These are phyloP conservation scores for Oxyria digyna DNA, from an alignment of 148 eudicot genomes.

Conservation along the genomic window DNA sequence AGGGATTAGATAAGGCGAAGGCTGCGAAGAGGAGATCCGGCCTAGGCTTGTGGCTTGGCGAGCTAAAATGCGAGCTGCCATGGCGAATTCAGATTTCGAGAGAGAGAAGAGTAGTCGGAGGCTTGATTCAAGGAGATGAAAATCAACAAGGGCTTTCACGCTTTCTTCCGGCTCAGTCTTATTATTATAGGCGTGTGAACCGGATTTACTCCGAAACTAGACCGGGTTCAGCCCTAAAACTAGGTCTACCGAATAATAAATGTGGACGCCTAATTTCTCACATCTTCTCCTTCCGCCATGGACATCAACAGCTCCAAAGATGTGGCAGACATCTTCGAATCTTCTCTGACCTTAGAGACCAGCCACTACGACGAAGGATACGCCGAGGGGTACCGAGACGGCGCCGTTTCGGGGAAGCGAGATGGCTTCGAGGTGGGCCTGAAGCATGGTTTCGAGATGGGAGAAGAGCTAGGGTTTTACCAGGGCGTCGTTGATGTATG, in stretches of 20 bases:
- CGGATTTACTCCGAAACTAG: too few relatives aligned
- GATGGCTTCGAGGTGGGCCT: constrained; percentile 73
- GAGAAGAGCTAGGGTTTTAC: constrained; percentile 78
- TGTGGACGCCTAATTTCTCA: too few relatives aligned
- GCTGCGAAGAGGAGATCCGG: constrained; percentile 14
- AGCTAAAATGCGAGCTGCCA: constrained; percentile 26
- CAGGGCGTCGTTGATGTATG: constrained; percentile 58
- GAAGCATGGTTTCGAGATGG: constrained; percentile 51
- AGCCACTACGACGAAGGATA: constrained; percentile 54
- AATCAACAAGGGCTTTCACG: neutral
- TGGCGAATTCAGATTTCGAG: constrained; percentile 10
- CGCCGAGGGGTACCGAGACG: constrained; percentile 55
- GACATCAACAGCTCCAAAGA: neutral
- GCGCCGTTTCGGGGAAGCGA: constrained; percentile 35
- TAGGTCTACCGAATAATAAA: too few relatives aligned
- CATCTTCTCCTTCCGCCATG: too few relatives aligned
- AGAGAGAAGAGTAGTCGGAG: neutral
- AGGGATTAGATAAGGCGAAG: constrained; percentile 20
- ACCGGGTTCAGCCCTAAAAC: too few relatives aligned
- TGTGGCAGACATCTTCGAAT: constrained; percentile 35
- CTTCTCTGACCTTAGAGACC: constrained; percentile 37
- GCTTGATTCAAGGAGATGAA: neutral
- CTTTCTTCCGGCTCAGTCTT: too few relatives aligned
- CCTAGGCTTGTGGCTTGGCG: constrained; percentile 18
- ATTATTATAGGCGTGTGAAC: too few relatives aligned